Conservation (phyloP, 106 monocot species). For the Chionographis japonica region DNA sequence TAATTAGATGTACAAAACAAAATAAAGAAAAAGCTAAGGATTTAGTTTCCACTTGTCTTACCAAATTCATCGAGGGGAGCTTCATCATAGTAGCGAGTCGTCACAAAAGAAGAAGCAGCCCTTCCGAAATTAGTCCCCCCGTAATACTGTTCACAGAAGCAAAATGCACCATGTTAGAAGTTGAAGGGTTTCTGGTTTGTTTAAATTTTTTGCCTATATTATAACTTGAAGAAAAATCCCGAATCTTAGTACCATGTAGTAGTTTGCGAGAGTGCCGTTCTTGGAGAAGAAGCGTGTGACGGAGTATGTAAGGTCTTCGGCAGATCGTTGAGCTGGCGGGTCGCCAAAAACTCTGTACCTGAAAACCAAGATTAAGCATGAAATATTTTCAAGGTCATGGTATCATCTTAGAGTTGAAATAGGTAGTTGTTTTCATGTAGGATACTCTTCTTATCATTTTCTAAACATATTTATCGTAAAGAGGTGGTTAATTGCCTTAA, state of each 20-base stretch:
- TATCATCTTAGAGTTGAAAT: not conserved
- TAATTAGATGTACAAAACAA: not conserved
- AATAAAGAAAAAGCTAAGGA: too few species aligned
- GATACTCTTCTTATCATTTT: too few species aligned
- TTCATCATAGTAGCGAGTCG: constrained; percentile 79
- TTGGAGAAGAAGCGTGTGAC: constrained; percentile 89
- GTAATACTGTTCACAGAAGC: constrained; percentile 45
- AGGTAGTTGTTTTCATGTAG: too few species aligned
- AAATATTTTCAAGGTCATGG: not conserved
- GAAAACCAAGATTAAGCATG: not conserved
- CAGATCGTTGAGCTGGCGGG: constrained; percentile 77
- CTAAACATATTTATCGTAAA: too few species aligned
- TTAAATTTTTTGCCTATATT: not conserved
- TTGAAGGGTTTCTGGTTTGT: not conserved
- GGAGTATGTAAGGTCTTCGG: constrained; percentile 69
- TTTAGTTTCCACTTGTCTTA: constrained; percentile 19
- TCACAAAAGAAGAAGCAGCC: constrained; percentile 47
- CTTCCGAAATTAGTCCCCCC: constrained; percentile 87
- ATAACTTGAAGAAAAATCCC: not conserved
- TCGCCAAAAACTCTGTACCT: constrained; percentile 84
- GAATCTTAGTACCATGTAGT: constrained; percentile 59
- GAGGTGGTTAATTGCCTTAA: too few species aligned
- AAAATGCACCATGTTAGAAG: not conserved
- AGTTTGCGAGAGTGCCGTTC: constrained; percentile 73
- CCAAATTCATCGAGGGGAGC: constrained; percentile 88